Percentiles rank a stretch among this genome's conserved stretches.
Conservation (phyloP, 2,329 filamentous ascomycete species). For the Zymoseptoria tritici region DNA sequence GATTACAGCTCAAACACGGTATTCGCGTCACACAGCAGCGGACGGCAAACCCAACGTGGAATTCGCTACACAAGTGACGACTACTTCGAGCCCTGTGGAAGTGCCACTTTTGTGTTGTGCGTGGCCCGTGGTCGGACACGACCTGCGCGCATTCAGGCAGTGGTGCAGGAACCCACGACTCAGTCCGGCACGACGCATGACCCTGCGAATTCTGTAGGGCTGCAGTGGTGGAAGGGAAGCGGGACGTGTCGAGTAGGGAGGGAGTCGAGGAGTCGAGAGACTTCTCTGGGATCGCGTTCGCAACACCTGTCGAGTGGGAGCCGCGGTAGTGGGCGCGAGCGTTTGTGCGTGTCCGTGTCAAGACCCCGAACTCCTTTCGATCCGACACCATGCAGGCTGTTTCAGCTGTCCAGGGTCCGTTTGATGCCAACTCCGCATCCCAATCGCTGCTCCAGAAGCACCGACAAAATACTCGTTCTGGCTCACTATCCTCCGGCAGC, state of each 20-base stretch:
- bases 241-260: background rate
- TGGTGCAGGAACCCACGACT: background rate
- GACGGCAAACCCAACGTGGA: background rate
- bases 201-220: background rate
- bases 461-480: conserved; percentile 30
- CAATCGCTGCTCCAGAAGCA: conserved; percentile 6
- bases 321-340: background rate
- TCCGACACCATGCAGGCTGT: conserved; percentile 9
- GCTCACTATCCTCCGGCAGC: conserved; percentile 39
- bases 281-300: background rate
- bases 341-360: background rate
- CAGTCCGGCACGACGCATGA: background rate
- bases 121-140: background rate
- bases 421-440: conserved; percentile 5
- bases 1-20: background rate
- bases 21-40: background rate
- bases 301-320: background rate
- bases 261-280: background rate
- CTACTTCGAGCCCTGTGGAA: background rate
- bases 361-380: background rate
- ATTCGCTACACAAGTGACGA: background rate
- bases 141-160: background rate
- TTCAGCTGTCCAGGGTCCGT: conserved; percentile 9
- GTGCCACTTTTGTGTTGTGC: background rate
- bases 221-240: background rate